Conservation (phyloP, 225 moss, liverwort and hornwort species). For the Thuidium tamariscinum region DNA sequence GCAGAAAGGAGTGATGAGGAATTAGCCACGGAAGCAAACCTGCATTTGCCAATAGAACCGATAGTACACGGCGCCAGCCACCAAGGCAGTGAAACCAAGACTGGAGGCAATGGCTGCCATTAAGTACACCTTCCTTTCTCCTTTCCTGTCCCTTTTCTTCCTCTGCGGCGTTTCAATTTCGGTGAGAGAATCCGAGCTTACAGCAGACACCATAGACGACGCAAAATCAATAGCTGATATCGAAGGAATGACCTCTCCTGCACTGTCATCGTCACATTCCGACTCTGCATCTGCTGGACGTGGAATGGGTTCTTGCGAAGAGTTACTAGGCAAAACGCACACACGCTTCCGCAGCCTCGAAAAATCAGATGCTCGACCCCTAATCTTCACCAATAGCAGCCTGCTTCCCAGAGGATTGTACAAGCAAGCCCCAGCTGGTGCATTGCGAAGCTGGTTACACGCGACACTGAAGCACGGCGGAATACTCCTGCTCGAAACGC, state of each 20-base stretch:
- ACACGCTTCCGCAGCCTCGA: background rate
- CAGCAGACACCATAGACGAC: constrained; percentile 36
- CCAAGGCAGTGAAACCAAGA: constrained; percentile 57
- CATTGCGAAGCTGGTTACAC: constrained; percentile 7
- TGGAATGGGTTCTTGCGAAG: constrained; percentile 15
- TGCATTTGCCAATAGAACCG: constrained; percentile 91
- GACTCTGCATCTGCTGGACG: background rate
- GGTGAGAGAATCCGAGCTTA: constrained; percentile 12
- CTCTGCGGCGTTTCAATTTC: background rate
- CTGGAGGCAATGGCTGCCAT: constrained; percentile 83
- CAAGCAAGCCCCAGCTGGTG: background rate
- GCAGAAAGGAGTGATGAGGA: background rate
- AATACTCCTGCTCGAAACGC: constrained; percentile 6
- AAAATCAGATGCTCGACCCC: background rate
- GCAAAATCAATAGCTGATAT: constrained; percentile 25
- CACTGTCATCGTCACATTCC: background rate
- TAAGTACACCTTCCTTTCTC: constrained; percentile 51
- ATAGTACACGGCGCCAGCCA: constrained; percentile 70
- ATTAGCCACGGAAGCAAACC: constrained; percentile 4
- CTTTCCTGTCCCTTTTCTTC: constrained; percentile 27
- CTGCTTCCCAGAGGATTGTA: constrained; percentile 9
- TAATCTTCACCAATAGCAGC: background rate
- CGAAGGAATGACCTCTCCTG: background rate
- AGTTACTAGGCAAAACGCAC: background rate
- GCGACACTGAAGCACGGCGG: background rate